Base-by-base conservation (phyloP, 148 eudicot species). In the Heliosperma pusillum region DNA sequence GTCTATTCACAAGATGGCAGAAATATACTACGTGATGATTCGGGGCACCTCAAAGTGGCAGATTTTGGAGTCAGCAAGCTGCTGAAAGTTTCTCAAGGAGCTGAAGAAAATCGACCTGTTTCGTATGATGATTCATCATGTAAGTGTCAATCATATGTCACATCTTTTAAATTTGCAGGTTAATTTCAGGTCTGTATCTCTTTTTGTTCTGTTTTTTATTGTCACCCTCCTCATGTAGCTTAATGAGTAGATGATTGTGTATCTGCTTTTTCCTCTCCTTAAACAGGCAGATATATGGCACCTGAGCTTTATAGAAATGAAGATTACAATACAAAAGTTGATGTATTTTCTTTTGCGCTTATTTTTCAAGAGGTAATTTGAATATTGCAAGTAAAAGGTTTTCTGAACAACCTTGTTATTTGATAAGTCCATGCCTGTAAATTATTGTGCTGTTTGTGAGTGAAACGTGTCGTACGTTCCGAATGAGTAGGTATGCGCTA, bases 11-110 rank as follows among this genome's bases (percentile, higher is more conserved):
- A 80, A 83, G 82, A 81, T 87, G 82, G 83, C 97, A 96, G 99
- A 71, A 96, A 96, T 80, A 87, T 96, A 77, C 85, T 96, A 88
- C 87, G 97, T 82, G 99, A 91, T 85, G 99, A 92, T 87, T 89
- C 97, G 79, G 97, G 99, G 50, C 90, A 85, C 80, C 91, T 92
- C 72, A 96, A 96, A 92, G 99, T 96, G 80, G 99, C 99, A 16
- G 99, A 96, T 79, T 96, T 96, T 89, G 99, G 99, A 81, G 86
- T 96, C 60, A 96, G 99, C 89, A 91, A 88, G 90, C 77, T 36
- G 42, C 42, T 92, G 50, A 90, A 87, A 82, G 92, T 87, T 78
- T 88, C 97, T 75, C 85, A 84, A 69, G 86, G 90, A 81, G 84
- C 85, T 55, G 83, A 77, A 74, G 89, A 88, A 82, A 89, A 87